A percentile compares a stretch with the other conserved stretches of the same genome.
These are phyloP conservation scores for Paraphoma sp. DNA, from an alignment of 2,329 filamentous ascomycete genomes.

Conservation along the genomic window DNA sequence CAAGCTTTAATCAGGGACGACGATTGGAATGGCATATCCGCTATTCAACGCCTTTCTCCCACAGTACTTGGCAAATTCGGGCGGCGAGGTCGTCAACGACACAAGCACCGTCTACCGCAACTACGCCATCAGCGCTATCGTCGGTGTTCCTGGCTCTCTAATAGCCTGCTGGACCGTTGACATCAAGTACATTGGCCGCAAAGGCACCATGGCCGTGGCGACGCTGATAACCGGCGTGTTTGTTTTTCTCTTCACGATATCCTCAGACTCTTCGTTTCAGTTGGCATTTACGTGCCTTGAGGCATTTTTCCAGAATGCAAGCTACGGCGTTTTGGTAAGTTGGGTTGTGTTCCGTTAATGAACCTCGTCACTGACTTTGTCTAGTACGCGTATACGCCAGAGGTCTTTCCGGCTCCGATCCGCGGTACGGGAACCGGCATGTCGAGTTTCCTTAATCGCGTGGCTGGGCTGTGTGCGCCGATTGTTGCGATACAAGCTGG, in stretches of 20 bases:
- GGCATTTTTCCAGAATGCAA: slow-evolving; percentile 67
- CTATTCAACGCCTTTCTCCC: slow-evolving; percentile 92
- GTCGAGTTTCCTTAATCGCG: slow-evolving; percentile 72
- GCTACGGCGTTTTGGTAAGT: slow-evolving; percentile 67
- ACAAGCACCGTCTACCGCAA: slow-evolving; percentile 69
- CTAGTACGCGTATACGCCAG: slow-evolving; percentile 74
- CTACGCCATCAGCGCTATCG: slow-evolving; percentile 79
- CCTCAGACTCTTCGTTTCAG: slow-evolving; percentile 63
- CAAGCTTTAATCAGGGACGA: slow-evolving; percentile 58
- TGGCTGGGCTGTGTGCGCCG: slow-evolving; percentile 72
- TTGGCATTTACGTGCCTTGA: slow-evolving; percentile 72
- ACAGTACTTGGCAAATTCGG: slow-evolving; percentile 75
- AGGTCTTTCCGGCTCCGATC: slow-evolving; percentile 76
- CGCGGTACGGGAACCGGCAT: slow-evolving; percentile 76
- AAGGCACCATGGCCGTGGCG: slow-evolving; percentile 72
- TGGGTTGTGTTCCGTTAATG: not conserved
- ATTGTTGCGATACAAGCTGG: slow-evolving; percentile 64
- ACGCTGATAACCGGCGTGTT: slow-evolving; percentile 73
- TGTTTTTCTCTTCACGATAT: slow-evolving; percentile 70
- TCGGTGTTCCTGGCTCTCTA: slow-evolving; percentile 78
- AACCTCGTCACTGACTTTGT: too few species aligned
- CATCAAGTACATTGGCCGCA: slow-evolving; percentile 73
- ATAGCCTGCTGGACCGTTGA: slow-evolving; percentile 77
- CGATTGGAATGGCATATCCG: slow-evolving; percentile 85
- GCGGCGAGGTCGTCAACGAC: slow-evolving; percentile 33